These are phyloP conservation scores for Heterobasidion irregulare DNA, from an alignment of 1,284 basidiomycete genomes.

Conservation along the genomic window DNA sequence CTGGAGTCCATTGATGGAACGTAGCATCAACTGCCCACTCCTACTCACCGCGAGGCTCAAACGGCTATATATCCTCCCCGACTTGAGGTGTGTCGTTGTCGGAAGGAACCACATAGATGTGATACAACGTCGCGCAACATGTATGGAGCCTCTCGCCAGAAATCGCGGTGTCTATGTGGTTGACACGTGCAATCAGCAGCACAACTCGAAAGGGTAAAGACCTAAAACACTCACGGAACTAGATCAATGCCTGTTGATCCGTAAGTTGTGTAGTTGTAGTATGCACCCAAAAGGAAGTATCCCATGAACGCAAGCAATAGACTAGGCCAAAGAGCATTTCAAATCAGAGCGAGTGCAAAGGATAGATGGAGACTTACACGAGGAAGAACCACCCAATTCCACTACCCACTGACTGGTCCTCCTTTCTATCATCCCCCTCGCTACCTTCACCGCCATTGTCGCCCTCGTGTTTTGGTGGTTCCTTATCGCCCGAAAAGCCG, in stretches of 20 bases:
- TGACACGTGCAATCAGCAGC: conserved; percentile 5
- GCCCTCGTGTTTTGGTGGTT: conserved; percentile 25
- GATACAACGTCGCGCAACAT: conserved; percentile 70
- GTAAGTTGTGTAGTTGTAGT: conserved; percentile 79
- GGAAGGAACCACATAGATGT: conserved; percentile 66
- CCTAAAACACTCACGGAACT: conserved; percentile 53
- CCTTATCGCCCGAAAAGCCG: conserved; percentile 22
- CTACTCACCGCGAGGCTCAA: conserved; percentile 24
- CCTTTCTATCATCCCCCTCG: conserved; percentile 21
- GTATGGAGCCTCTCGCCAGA: conserved; percentile 82
- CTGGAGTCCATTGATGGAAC: not conserved
- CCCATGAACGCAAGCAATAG: conserved; percentile 54
- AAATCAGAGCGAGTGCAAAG: not conserved
- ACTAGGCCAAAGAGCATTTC: conserved; percentile 25
- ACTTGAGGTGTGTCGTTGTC: conserved; percentile 50
- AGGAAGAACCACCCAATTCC: conserved; percentile 81
- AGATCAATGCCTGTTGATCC: conserved; percentile 73
- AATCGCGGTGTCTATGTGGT: conserved; percentile 64
- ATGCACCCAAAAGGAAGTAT: conserved; percentile 71
- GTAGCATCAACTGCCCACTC: not conserved
- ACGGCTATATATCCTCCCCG: conserved; percentile 73
- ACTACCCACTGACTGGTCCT: conserved; percentile 44
- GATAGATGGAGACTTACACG: conserved; percentile 40
- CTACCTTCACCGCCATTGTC: conserved; percentile 21
- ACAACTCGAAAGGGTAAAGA: conserved; percentile 1